Evolutionary conservation across 805 yeast genomes (phyloP), one percentile per base, ranked within the genome.

Genomic region (Sugiyamaella marilandica): DNA sequence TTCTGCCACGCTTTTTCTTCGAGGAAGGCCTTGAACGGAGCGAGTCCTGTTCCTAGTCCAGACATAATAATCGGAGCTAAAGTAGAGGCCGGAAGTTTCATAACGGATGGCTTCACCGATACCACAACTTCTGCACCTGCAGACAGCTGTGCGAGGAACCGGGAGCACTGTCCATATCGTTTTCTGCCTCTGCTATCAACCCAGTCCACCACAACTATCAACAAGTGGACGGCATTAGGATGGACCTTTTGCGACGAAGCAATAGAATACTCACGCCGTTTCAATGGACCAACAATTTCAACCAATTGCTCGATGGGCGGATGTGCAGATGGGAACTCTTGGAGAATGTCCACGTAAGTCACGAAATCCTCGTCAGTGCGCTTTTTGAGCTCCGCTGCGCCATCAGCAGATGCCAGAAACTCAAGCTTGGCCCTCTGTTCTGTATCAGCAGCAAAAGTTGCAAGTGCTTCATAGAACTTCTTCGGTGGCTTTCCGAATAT

Each of bases 131-230:
- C 96, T 47, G 85, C 77, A 41, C 97, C 97, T 56, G 86, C 77
- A 8, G 72, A 60, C 65, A 92, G 80, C 57, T 88, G 91, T 31
- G 96, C 82, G 61, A 92, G 74, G 70, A 82, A 92, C 71, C 88
- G 88, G 48, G 98, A 92, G 71, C 97, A 88, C 70, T 92, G 98
- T 41, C 98, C 98, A 67, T 71, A 90, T 72, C 97, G 82, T 66
- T 78, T 80, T 69, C 96, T 81, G 49, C 96, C 96, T 68, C 79
- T 77, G 50, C 83, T 76, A 70, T 92, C 97, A 44, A 81, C 75
- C 98, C 98, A 92, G 70, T 91, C 97, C 52, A 92, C 97, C 51
- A 91, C 97, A 56, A 92, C 98, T 68, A 92, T 83, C 68, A 92
- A 79, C 65, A 92, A 74, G 66, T 92, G 97, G 36, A 92, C 89